Conservation (phyloP, 768 basidiomycete genomes). For the Rickenella mellea region DNA sequence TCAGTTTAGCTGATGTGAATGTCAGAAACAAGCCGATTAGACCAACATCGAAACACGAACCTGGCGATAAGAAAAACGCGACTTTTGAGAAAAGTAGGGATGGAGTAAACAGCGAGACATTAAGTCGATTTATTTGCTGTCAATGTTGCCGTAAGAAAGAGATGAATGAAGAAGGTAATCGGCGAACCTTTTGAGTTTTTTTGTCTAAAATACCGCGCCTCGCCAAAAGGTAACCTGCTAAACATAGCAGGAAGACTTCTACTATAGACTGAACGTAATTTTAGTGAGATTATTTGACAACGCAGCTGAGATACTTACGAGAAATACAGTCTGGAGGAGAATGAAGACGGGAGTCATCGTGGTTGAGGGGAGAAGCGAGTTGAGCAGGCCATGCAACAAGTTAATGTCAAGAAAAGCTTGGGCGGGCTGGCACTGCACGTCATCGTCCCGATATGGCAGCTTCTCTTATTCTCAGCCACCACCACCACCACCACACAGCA, state of each 20-base stretch:
- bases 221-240: constrained; percentile 79
- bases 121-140: constrained; percentile 71
- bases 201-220: constrained; percentile 77
- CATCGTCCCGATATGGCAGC: no score
- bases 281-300: background rate
- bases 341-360: constrained; percentile 25
- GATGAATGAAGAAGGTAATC: background rate
- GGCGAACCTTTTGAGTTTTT: constrained; percentile 71
- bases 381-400: no score
- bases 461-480: no score
- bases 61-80: constrained; percentile 82
- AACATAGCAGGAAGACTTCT: constrained; percentile 79
- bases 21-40: background rate
- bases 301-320: constrained; percentile 8
- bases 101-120: constrained; percentile 84
- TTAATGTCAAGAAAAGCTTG: no score
- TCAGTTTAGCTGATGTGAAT: constrained; percentile 48
- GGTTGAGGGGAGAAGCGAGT: no score
- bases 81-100: constrained; percentile 90
- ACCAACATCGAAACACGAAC: constrained; percentile 23
- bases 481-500: constrained; percentile 17
- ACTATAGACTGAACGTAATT: constrained; percentile 57
- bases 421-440: no score
- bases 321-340: constrained; percentile 43
- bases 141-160: constrained; percentile 3